Percentiles rank a stretch among this genome's conserved stretches.
phyloP scores from a whole-genome alignment of 495 filamentous ascomycete species.

The Penicillium coffeae region DNA sequence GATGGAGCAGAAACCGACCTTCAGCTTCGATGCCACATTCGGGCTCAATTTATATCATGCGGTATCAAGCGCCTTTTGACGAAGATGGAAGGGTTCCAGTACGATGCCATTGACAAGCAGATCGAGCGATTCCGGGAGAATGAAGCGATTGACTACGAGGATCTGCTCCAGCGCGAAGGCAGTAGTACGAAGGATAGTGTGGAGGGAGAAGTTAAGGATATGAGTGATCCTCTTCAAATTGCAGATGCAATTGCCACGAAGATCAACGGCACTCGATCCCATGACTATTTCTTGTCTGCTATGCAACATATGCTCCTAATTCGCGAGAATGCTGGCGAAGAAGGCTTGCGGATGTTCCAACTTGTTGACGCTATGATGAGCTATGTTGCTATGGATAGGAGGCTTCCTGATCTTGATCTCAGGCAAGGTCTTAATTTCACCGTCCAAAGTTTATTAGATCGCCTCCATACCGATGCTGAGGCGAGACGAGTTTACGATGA shows the following conservation, averaged over 20 bases:
- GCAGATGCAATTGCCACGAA: slow-evolving; percentile 90
- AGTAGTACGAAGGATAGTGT: slow-evolving; percentile 85
- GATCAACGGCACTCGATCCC: slow-evolving; percentile 74
- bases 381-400: slow-evolving; percentile 97
- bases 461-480: slow-evolving; percentile 93
- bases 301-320: slow-evolving; percentile 94
- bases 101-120: slow-evolving; percentile 98
- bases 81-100: slow-evolving; percentile 99
- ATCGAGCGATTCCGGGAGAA: slow-evolving; percentile 90
- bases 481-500: slow-evolving; percentile 89
- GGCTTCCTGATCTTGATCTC: slow-evolving; percentile 93
- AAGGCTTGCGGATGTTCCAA: slow-evolving; percentile 94
- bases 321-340: slow-evolving; percentile 87
- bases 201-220: slow-evolving; percentile 88
- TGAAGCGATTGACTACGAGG: slow-evolving; percentile 97
- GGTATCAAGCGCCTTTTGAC: slow-evolving; percentile 89
- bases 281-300: slow-evolving; percentile 94
- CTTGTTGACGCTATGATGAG: slow-evolving; percentile 96
- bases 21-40: slow-evolving; percentile 87
- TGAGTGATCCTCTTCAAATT: slow-evolving; percentile 90
- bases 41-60: slow-evolving; percentile 93
- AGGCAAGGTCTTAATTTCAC: slow-evolving; percentile 97
- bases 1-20: slow-evolving; percentile 86
- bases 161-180: slow-evolving; percentile 86
- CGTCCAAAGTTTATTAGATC: slow-evolving; percentile 90